phyloP scores from a whole-genome alignment of 768 basidiomycete genomes.

The Amanita muscaria region DNA sequence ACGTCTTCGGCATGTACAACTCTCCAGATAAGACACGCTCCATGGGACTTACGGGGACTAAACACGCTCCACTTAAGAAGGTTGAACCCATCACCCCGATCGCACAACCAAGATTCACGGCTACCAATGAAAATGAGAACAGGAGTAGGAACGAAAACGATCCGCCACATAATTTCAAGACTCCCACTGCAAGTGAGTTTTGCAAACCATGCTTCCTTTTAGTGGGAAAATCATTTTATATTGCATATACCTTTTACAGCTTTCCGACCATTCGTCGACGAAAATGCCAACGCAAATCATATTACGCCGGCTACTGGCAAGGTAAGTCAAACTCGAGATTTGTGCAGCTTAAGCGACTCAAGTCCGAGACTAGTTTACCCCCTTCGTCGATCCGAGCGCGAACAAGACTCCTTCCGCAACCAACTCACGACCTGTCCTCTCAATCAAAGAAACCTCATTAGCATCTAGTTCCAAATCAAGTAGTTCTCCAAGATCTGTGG shows the following conservation, averaged over 20 bases:
- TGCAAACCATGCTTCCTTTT: constrained; percentile 1
- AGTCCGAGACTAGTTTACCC: constrained; percentile 42
- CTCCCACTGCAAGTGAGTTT: constrained; percentile 26
- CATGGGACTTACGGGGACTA: constrained; percentile 49
- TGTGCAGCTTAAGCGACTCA: background rate
- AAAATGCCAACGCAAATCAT: constrained; percentile 41
- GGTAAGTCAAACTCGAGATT: constrained; percentile 3
- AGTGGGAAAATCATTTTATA: constrained; percentile 8
- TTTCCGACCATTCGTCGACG: constrained; percentile 67
- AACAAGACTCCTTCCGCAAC: constrained; percentile 34
- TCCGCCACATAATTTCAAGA: constrained; percentile 29
- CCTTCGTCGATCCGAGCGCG: constrained; percentile 51
- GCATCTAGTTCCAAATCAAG: constrained; percentile 22
- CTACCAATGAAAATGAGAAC: constrained; percentile 4
- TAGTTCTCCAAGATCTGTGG: constrained; percentile 11
- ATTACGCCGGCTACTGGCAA: constrained; percentile 37
- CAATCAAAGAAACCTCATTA: constrained; percentile 37
- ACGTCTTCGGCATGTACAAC: constrained; percentile 96
- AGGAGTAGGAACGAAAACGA: constrained; percentile 33
- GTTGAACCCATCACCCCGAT: constrained; percentile 50
- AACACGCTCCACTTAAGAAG: constrained; percentile 63
- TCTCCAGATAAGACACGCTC: constrained; percentile 72
- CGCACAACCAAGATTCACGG: constrained; percentile 25
- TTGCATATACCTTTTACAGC: constrained; percentile 24
- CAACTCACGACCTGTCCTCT: constrained; percentile 34